Evolutionary conservation across 176 grass and related monocot species (phyloP).

Genomic region (Canna indica): DNA sequence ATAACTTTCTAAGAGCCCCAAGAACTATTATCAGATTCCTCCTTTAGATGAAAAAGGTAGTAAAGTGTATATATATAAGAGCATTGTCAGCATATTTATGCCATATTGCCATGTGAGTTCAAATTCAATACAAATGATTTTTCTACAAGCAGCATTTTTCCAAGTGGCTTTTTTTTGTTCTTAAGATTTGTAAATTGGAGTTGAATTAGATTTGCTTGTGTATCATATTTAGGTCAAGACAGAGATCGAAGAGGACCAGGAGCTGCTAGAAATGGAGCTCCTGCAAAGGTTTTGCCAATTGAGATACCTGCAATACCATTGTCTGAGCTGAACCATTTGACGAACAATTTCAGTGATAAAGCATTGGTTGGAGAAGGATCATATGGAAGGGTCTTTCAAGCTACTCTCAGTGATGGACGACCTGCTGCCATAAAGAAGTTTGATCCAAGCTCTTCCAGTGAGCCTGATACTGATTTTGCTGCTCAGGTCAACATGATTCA

Average conservation of each 20-base stretch:
- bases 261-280: constrained; percentile 10
- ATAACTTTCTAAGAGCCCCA: too few relatives aligned
- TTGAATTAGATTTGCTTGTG: too few relatives aligned
- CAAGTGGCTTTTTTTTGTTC: too few relatives aligned
- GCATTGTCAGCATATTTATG: too few relatives aligned
- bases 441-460: constrained; percentile 34
- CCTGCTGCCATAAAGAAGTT: constrained; percentile 42
- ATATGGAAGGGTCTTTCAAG: constrained; percentile 39
- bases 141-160: too few relatives aligned
- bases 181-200: too few relatives aligned
- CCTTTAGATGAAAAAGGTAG: too few relatives aligned
- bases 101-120: too few relatives aligned
- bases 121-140: too few relatives aligned
- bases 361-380: constrained; percentile 51
- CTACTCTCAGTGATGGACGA: constrained; percentile 24
- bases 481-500: constrained; percentile 20
- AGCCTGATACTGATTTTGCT: constrained; percentile 33
- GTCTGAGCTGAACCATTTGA: constrained; percentile 33
- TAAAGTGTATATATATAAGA: too few relatives aligned
- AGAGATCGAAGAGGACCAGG: constrained; percentile 35
- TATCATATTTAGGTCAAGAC: constrained; percentile 15
- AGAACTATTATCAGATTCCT: too few relatives aligned
- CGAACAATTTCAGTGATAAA: constrained; percentile 22
- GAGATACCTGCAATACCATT: constrained; percentile 35
- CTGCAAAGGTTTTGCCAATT: constrained; percentile 30